A percentile compares a stretch with the other conserved stretches of the same genome.
phyloP scores from a whole-genome alignment of 352 stramenopile genomes.

The Aphanomyces invadans region DNA sequence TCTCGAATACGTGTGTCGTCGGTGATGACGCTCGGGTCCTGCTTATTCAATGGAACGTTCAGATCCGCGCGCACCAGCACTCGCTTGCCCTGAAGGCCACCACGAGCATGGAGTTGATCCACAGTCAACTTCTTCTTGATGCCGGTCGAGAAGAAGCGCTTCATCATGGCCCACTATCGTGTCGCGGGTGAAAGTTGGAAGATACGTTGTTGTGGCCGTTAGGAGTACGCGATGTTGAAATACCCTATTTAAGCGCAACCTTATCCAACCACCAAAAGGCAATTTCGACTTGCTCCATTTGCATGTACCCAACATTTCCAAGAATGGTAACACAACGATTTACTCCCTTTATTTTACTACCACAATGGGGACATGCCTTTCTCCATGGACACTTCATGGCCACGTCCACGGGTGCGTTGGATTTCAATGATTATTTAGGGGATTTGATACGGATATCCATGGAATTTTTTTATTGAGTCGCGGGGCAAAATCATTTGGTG shows the following conservation, averaged over 20 bases:
- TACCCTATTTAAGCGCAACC: not conserved
- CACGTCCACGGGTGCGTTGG: no score
- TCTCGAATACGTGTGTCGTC: conserved; percentile 95
- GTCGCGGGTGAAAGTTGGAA: not conserved
- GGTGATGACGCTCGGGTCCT: conserved; percentile 89
- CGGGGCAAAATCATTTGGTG: not conserved
- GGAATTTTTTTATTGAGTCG: not conserved
- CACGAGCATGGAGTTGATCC: conserved; percentile 48
- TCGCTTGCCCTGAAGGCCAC: conserved; percentile 89
- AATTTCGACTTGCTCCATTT: no score
- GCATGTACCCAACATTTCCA: no score
- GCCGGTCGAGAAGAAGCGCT: conserved; percentile 18
- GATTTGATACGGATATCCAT: not conserved
- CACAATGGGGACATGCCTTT: no score
- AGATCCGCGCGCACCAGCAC: conserved; percentile 98
- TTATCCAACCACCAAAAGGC: no score
- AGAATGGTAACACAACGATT: no score
- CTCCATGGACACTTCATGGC: no score
- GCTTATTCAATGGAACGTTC: conserved; percentile 97
- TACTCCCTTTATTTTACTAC: no score
- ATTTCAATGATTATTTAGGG: not conserved
- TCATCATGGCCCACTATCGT: conserved; percentile 11
- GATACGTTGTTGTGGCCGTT: not conserved
- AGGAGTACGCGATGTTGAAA: not conserved
- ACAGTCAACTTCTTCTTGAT: conserved; percentile 52